Base-by-base conservation (phyloP, 805 yeast species). In the Saccharomycodes ludwigii region DNA sequence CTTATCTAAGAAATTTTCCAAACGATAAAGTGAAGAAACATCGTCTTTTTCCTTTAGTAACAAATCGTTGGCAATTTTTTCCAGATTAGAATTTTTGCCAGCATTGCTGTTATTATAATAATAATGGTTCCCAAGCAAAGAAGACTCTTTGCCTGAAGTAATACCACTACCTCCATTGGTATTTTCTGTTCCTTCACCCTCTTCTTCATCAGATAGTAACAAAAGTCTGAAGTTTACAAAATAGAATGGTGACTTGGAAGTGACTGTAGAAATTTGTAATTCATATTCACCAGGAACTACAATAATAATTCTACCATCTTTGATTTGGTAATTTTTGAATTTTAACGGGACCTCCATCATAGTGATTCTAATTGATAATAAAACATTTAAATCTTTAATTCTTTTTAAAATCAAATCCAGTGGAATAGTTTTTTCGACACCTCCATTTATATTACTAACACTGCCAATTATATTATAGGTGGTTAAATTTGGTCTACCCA, bases 291-390 rank as follows among this genome's bases (percentile, higher is more conserved):
- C 65, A 1, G 67, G 64, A 2, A 81, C 70, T 3, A 67, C 61
- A 41, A 81, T 74, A 33, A 68, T 67, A 3, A 80, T 76, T 31
- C 93, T 63, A 10, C 97, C 98, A 53, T 88, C 76, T 33, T 65
- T 62, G 13, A 88, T 72, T 18, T 53, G 57, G 50, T 80, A 83
- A 34, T 73, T 65, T 6, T 21, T 24, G 1, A 17, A 11, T 24
- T 69, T 67, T 8, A 54, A 45, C 0, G 96, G 95, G 21, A 88
- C 52, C 23, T 69, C 69, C 35, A 71, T 64, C 12, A 76, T 52
- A 0, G 95, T 88, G 56, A 86, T 68, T 42, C 86, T 68, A 5
- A 84, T 70, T 2, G 86, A 70, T 11, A 86, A 55, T 18, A 75
- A 66, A 22, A 83, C 71, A 47, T 88, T 82, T 42, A 88, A 63